These are phyloP conservation scores for Silybum marianum DNA, from an alignment of 129 eudicot species.

Conservation along the genomic window DNA sequence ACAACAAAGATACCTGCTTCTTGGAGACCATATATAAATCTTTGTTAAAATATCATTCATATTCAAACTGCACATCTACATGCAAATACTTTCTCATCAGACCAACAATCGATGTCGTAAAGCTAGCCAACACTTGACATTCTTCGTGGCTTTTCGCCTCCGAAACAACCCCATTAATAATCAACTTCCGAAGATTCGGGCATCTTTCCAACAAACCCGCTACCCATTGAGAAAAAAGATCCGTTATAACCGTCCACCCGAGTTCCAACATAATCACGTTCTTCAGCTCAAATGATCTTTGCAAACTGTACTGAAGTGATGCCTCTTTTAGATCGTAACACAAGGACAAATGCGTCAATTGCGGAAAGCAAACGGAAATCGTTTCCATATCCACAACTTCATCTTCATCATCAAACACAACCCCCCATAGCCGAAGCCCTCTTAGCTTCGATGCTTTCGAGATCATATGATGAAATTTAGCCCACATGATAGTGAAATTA, in stretches of 20 bases:
- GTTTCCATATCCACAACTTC: slow-evolving; percentile 86
- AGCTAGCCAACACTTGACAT: slow-evolving; percentile 68
- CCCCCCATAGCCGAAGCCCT: slow-evolving; percentile 86
- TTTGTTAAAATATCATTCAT: slow-evolving; percentile 39
- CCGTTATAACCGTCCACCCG: slow-evolving; percentile 78
- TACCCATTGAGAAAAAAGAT: slow-evolving; percentile 74
- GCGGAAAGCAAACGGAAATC: slow-evolving; percentile 70
- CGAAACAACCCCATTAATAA: slow-evolving; percentile 77
- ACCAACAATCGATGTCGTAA: slow-evolving; percentile 68
- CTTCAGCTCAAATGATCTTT: slow-evolving; percentile 56
- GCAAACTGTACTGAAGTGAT: slow-evolving; percentile 62
- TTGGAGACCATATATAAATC: not conserved
- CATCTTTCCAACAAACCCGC: slow-evolving; percentile 70
- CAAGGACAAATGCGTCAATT: slow-evolving; percentile 62
- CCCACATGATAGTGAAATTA: slow-evolving; percentile 93
- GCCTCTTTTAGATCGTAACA: slow-evolving; percentile 76
- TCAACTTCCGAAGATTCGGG: slow-evolving; percentile 62
- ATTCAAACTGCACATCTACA: slow-evolving; percentile 77
- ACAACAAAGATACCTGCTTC: slow-evolving; percentile 7
- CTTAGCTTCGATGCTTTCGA: slow-evolving; percentile 68
- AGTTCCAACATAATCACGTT: slow-evolving; percentile 76
- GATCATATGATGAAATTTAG: slow-evolving; percentile 80
- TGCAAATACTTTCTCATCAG: slow-evolving; percentile 74
- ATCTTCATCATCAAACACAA: slow-evolving; percentile 87
- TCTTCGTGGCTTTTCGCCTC: slow-evolving; percentile 86